phyloP scores from a whole-genome alignment of 352 stramenopile species.

The Peronospora belbahrii region DNA sequence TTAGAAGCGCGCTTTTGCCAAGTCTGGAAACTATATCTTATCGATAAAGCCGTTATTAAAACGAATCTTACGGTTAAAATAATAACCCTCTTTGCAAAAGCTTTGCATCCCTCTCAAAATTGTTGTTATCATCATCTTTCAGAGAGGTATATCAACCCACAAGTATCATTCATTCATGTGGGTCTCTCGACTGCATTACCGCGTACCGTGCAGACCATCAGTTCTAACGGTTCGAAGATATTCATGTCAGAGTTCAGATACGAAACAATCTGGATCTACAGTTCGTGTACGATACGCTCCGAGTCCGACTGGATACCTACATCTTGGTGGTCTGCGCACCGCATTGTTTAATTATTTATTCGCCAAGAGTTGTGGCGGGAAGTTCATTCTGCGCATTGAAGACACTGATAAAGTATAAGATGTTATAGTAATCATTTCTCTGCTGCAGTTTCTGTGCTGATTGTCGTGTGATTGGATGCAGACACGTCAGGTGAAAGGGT shows the following conservation, averaged over 20 bases:
- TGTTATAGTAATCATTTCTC: not conserved
- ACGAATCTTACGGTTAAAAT: too few relatives aligned
- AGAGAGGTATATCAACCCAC: too few relatives aligned
- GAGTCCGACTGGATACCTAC: constrained; percentile 86
- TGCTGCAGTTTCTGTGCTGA: constrained; percentile 3
- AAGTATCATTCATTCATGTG: constrained; percentile 17
- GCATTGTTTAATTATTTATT: constrained; percentile 92
- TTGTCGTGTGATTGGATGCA: constrained; percentile 8
- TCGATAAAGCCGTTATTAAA: too few relatives aligned
- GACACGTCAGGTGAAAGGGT: constrained; percentile 82
- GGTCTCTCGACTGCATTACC: constrained; percentile 18
- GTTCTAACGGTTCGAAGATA: constrained; percentile 14
- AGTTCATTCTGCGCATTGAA: constrained; percentile 89
- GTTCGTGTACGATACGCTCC: constrained; percentile 85
- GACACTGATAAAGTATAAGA: constrained; percentile 83
- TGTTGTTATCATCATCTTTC: constrained; percentile 7
- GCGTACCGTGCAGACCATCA: constrained; percentile 2
- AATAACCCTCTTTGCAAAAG: not conserved
- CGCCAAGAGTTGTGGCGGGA: constrained; percentile 68
- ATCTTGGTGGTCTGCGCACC: constrained; percentile 86
- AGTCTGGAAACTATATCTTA: too few relatives aligned
- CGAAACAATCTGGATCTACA: not conserved
- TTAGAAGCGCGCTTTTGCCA: too few relatives aligned
- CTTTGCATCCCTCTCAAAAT: too few relatives aligned
- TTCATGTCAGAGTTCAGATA: constrained; percentile 1